Evolutionary conservation across 2,329 filamentous ascomycete genomes (phyloP).

Genomic region (Alternaria longipes): DNA sequence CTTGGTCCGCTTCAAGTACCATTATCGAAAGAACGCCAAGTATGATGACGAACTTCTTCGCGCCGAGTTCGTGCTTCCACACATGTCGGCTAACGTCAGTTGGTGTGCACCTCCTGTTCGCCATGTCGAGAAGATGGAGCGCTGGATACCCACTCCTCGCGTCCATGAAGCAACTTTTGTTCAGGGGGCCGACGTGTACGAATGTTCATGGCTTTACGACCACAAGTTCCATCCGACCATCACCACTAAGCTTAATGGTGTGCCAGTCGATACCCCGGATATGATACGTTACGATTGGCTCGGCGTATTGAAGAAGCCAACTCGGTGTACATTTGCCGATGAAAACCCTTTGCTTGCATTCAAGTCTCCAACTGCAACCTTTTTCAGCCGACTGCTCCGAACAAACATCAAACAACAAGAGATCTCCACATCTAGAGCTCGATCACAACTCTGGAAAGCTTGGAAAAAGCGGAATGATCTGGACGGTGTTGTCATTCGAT

Average conservation of each 20-base stretch:
- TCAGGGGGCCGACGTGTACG: constrained; percentile 62
- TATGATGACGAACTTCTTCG: constrained; percentile 65
- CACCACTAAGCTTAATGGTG: constrained; percentile 58
- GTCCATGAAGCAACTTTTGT: constrained; percentile 65
- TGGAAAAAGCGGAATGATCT: constrained; percentile 53
- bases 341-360: constrained; percentile 64
- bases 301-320: constrained; percentile 52
- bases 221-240: constrained; percentile 54
- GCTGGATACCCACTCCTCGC: constrained; percentile 65
- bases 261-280: constrained; percentile 61
- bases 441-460: constrained; percentile 53
- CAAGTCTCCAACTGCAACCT: constrained; percentile 48
- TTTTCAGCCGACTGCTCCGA: constrained; percentile 47
- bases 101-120: constrained; percentile 63
- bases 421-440: constrained; percentile 50
- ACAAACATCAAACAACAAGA: constrained; percentile 52
- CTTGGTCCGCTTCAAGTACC: constrained; percentile 63
- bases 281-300: constrained; percentile 62
- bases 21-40: constrained; percentile 63
- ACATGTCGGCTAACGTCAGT: constrained; percentile 63
- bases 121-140: constrained; percentile 61
- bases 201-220: constrained; percentile 57
- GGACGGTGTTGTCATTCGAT: constrained; percentile 51
- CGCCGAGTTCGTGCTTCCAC: constrained; percentile 63
- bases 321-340: constrained; percentile 51